These are phyloP conservation scores for Beauveria sp. DNA, from an alignment of 2,329 filamentous ascomycete species.

Conservation along the genomic window DNA sequence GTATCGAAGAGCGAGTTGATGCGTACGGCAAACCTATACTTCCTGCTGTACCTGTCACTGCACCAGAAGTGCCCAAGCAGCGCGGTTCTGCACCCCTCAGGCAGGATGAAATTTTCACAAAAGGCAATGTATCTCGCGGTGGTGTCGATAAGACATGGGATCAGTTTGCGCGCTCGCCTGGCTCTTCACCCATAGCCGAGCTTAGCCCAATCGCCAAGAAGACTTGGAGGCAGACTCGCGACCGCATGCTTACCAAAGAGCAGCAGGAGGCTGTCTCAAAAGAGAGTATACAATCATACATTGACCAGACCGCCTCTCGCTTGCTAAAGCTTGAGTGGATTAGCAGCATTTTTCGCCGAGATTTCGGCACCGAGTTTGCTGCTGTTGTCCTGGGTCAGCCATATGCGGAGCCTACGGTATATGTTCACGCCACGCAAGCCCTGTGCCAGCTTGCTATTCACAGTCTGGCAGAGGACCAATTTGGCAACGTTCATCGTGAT, in stretches of 20 bases:
- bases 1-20: constrained; percentile 60
- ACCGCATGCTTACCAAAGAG: constrained; percentile 42
- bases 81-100: constrained; percentile 33
- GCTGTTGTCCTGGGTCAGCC: constrained; percentile 67
- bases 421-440: constrained; percentile 64
- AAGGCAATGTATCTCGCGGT: constrained; percentile 30
- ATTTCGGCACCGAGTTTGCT: constrained; percentile 57
- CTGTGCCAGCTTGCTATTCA: constrained; percentile 62
- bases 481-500: constrained; percentile 78
- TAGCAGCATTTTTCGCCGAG: constrained; percentile 63
- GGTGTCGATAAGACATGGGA: constrained; percentile 40
- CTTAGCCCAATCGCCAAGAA: constrained; percentile 45
- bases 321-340: constrained; percentile 44
- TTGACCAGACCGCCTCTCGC: constrained; percentile 39
- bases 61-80: constrained; percentile 24
- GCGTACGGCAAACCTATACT: constrained; percentile 43
- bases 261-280: constrained; percentile 47
- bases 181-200: constrained; percentile 39
- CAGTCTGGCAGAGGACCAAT: constrained; percentile 73
- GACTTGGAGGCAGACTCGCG: constrained; percentile 38
- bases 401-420: constrained; percentile 59
- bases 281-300: constrained; percentile 39
- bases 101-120: constrained; percentile 39
- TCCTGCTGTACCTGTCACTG: constrained; percentile 24
- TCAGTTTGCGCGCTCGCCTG: constrained; percentile 38